Percentiles rank a stretch among this genome's conserved stretches.
Evolutionary conservation across 305 asterid genomes (phyloP).

Genomic region (Fraxinus platypoda): DNA sequence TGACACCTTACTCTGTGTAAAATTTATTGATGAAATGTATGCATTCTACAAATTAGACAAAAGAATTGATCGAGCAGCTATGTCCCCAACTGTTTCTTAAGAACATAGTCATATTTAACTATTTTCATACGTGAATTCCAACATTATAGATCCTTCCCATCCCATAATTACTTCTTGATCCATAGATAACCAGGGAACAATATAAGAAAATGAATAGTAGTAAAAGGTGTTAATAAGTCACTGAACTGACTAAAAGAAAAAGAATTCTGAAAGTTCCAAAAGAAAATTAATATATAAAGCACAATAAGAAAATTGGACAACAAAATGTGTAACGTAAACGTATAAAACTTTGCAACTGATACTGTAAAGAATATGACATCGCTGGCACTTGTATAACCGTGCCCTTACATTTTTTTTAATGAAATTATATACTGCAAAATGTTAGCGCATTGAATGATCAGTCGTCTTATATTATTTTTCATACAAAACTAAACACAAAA

Average conservation of each 20-base stretch:
- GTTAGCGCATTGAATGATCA: not conserved
- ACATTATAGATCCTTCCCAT: not conserved
- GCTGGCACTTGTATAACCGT: not conserved
- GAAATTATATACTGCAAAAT: not conserved
- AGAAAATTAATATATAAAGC: not conserved
- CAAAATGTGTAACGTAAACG: not conserved
- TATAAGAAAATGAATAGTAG: not conserved
- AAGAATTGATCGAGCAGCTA: not conserved
- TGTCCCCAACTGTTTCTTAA: not conserved
- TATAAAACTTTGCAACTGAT: not conserved
- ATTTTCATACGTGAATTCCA: not conserved
- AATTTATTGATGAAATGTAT: not conserved
- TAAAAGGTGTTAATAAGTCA: not conserved
- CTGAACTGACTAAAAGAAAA: not conserved
- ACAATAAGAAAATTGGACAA: not conserved
- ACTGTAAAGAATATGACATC: not conserved
- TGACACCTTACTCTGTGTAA: not conserved
- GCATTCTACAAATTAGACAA: not conserved
- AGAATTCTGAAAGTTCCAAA: not conserved
- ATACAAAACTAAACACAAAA: not conserved
- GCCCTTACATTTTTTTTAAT: not conserved
- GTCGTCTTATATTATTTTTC: not conserved
- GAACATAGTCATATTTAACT: not conserved
- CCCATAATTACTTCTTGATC: not conserved
- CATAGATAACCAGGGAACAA: not conserved